Percentiles rank a stretch among this genome's conserved stretches.
These are phyloP conservation scores for Botrytis tulipae DNA, from an alignment of 2,329 filamentous ascomycete species.

Conservation along the genomic window DNA sequence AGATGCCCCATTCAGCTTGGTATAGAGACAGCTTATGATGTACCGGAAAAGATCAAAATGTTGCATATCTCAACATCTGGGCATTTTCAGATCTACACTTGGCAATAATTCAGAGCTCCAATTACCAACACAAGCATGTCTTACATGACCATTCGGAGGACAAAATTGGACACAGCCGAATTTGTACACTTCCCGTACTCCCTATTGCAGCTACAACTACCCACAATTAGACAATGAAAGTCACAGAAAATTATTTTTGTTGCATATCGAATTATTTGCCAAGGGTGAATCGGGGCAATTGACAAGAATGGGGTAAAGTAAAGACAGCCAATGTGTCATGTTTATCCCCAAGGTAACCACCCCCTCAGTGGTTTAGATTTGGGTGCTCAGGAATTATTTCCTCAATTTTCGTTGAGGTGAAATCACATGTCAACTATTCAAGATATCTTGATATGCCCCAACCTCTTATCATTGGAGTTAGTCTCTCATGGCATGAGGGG, in stretches of 20 bases:
- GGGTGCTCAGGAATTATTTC: background rate
- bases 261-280: background rate
- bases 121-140: background rate
- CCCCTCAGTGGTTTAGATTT: background rate
- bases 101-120: background rate
- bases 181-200: background rate
- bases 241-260: background rate
- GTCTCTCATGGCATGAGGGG: background rate
- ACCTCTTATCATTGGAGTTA: background rate
- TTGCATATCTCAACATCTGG: slow-evolving; percentile 9
- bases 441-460: background rate
- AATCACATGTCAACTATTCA: background rate
- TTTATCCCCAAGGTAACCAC: background rate
- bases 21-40: background rate
- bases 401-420: slow-evolving; percentile 1
- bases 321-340: background rate
- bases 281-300: background rate
- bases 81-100: slow-evolving; percentile 5
- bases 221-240: background rate
- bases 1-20: background rate
- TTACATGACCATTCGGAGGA: background rate
- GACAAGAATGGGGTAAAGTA: background rate
- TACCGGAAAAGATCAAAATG: background rate
- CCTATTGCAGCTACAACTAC: background rate
- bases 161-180: background rate